phyloP scores from a whole-genome alignment of 2,329 filamentous ascomycete species.

The Ophiostoma novo-ulmi region DNA sequence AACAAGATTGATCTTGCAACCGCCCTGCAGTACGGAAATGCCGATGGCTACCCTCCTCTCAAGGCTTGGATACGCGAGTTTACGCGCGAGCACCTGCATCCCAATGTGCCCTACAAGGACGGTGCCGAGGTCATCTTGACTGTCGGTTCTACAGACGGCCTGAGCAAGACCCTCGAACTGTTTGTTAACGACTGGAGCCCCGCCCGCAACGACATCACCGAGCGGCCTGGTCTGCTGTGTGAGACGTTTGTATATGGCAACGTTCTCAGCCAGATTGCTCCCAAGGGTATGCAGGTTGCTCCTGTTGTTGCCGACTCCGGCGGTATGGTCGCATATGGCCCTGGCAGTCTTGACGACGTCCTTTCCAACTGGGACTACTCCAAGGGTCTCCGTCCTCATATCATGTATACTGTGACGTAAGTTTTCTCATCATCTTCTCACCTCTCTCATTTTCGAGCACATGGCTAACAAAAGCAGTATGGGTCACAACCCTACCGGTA shows the following conservation, averaged over 20 bases:
- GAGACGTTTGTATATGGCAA: constrained; percentile 81
- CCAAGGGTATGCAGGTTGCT: constrained; percentile 66
- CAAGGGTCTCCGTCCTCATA: constrained; percentile 69
- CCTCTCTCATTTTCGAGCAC: not conserved
- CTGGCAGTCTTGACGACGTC: constrained; percentile 70
- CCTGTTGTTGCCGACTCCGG: constrained; percentile 71
- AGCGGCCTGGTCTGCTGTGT: constrained; percentile 70
- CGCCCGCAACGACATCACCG: constrained; percentile 55
- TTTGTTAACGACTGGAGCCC: constrained; percentile 72
- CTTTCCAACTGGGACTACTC: constrained; percentile 74
- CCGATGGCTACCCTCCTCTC: constrained; percentile 74
- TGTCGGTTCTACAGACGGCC: constrained; percentile 79
- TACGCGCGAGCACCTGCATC: constrained; percentile 68
- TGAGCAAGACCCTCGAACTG: constrained; percentile 69
- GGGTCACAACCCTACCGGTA: constrained; percentile 83
- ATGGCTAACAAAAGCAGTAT: constrained; percentile 37
- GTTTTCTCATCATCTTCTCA: constrained; percentile 47
- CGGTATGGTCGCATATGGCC: constrained; percentile 71
- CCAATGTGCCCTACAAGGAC: constrained; percentile 69
- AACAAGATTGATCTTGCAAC: constrained; percentile 75
- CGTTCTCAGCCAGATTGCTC: constrained; percentile 60
- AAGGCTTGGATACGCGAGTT: constrained; percentile 75
- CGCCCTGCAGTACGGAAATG: constrained; percentile 82
- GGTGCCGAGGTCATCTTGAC: constrained; percentile 76
- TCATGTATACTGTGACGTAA: constrained; percentile 75